Evolutionary conservation across 2,329 filamentous ascomycete species (phyloP).

Genomic region (Cordyceps cicadae): DNA sequence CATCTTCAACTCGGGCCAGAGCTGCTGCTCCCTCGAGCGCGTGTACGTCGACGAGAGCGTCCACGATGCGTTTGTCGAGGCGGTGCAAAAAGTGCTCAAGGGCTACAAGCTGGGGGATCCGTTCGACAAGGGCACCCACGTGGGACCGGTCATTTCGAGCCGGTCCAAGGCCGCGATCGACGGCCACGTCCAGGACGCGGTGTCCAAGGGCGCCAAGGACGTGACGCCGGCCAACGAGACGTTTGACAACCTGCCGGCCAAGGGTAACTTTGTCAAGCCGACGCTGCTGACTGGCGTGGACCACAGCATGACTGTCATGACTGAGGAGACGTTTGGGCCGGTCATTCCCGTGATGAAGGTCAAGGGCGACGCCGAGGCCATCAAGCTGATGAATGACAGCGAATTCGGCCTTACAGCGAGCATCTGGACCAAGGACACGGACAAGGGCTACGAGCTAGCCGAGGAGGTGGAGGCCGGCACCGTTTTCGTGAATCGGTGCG

Average conservation of each 20-base stretch:
- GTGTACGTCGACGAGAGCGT: slow-evolving; percentile 84
- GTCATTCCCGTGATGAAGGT: slow-evolving; percentile 89
- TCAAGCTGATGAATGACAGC: slow-evolving; percentile 86
- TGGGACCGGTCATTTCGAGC: slow-evolving; percentile 84
- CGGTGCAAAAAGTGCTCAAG: slow-evolving; percentile 69
- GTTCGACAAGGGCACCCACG: slow-evolving; percentile 65
- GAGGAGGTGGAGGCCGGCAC: slow-evolving; percentile 85
- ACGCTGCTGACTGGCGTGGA: slow-evolving; percentile 72
- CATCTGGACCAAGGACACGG: slow-evolving; percentile 88
- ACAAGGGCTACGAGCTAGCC: slow-evolving; percentile 64
- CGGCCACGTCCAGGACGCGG: slow-evolving; percentile 71
- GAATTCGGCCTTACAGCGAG: slow-evolving; percentile 93
- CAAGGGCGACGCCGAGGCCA: slow-evolving; percentile 68
- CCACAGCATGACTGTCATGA: slow-evolving; percentile 84
- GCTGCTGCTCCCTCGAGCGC: slow-evolving; percentile 86
- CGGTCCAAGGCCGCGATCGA: slow-evolving; percentile 67
- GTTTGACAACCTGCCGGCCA: slow-evolving; percentile 62
- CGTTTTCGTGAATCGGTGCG: slow-evolving; percentile 90
- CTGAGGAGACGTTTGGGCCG: slow-evolving; percentile 89
- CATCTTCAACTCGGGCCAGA: slow-evolving; percentile 98
- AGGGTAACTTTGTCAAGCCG: slow-evolving; percentile 83
- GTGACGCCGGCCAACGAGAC: slow-evolving; percentile 73
- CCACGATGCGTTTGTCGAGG: slow-evolving; percentile 73
- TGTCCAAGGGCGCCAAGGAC: slow-evolving; percentile 76
- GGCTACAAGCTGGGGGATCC: slow-evolving; percentile 87